phyloP scores from a whole-genome alignment of 495 filamentous ascomycete genomes.

The Podospora pseudocomata region DNA sequence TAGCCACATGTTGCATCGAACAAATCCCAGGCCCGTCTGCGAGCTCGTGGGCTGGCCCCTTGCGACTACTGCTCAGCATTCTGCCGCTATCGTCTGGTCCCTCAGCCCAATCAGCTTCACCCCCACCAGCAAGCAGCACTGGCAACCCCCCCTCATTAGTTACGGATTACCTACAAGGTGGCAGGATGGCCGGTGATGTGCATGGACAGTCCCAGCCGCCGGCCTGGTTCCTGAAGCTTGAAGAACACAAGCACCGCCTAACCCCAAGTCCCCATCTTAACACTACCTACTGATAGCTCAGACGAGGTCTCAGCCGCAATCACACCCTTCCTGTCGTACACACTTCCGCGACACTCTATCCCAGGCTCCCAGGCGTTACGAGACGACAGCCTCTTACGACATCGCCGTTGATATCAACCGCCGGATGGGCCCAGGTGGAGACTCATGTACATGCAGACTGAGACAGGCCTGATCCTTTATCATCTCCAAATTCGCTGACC shows the following conservation, averaged over 20 bases:
- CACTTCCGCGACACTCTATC: background rate
- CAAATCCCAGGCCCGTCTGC: constrained; percentile 25
- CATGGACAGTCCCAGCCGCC: background rate
- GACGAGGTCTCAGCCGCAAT: background rate
- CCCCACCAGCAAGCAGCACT: constrained; percentile 1
- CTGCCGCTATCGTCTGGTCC: constrained; percentile 11
- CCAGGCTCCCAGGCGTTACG: background rate
- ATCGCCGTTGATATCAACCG: constrained; percentile 4
- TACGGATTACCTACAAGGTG: background rate
- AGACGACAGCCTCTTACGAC: constrained; percentile 18
- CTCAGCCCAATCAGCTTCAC: constrained; percentile 8
- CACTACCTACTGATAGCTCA: background rate
- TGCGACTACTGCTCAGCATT: constrained; percentile 21
- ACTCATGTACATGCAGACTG: constrained; percentile 1
- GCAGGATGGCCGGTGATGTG: background rate
- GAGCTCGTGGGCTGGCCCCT: constrained; percentile 27
- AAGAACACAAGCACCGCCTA: background rate
- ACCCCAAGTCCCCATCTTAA: background rate
- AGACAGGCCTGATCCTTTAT: background rate
- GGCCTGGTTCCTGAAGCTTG: background rate
- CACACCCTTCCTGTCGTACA: background rate
- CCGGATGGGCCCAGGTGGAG: background rate
- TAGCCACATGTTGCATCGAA: constrained; percentile 19
- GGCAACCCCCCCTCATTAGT: background rate
- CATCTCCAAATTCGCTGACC: constrained; percentile 6